These are phyloP conservation scores for Pelargonium citronellum DNA, from an alignment of 441 rosid species.

Conservation along the genomic window DNA sequence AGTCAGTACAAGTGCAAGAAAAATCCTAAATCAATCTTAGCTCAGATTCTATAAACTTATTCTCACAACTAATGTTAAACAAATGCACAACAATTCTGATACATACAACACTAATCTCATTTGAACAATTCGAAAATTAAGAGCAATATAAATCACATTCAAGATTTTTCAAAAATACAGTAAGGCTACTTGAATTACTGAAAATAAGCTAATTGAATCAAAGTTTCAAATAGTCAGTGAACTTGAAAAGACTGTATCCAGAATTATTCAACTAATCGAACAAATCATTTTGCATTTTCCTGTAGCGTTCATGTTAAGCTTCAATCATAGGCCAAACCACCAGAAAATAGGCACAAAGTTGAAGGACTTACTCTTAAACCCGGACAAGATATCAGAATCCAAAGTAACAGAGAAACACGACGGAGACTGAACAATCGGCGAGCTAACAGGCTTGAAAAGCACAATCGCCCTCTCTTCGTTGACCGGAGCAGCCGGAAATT, in stretches of 20 bases:
- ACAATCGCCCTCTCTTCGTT: constrained; percentile 68
- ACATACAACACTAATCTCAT: no score
- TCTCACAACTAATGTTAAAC: no score
- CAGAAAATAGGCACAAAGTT: neutral
- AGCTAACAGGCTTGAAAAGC: constrained; percentile 39
- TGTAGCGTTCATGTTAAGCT: neutral
- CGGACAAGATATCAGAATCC: constrained; percentile 41
- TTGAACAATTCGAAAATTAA: no score
- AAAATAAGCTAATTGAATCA: no score
- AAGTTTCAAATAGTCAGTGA: no score
- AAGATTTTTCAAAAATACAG: no score
- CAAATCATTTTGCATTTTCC: neutral
- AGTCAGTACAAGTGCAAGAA: neutral
- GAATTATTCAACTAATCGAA: no score
- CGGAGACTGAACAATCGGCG: constrained; percentile 18
- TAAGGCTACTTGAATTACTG: no score
- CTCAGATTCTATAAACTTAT: neutral
- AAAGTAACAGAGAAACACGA: constrained; percentile 34
- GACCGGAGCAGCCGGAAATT: constrained; percentile 6
- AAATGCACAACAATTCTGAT: no score
- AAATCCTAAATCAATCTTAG: neutral
- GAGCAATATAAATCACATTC: no score
- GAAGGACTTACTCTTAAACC: constrained; percentile 46
- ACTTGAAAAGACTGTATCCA: no score
- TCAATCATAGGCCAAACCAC: neutral